phyloP scores from a whole-genome alignment of 2,329 filamentous ascomycete genomes.

The Anisogramma anomala region DNA sequence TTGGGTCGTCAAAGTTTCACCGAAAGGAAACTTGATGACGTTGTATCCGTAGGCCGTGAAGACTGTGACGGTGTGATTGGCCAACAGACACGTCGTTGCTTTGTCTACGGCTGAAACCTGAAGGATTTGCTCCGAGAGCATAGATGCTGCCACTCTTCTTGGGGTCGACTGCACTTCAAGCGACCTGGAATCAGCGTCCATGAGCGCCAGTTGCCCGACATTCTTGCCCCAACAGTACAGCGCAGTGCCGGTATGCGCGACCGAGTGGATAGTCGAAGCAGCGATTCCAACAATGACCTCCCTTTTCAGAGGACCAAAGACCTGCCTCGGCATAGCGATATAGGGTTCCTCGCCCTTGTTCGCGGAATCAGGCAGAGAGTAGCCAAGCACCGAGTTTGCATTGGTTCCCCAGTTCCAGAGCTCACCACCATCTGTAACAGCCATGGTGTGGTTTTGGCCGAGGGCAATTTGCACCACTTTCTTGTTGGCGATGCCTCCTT shows the following conservation, averaged over 20 bases:
- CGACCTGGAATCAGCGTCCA: constrained; percentile 89
- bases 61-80: constrained; percentile 81
- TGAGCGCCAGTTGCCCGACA: constrained; percentile 81
- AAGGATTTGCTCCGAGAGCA: constrained; percentile 61
- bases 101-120: constrained; percentile 82
- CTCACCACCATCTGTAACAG: constrained; percentile 74
- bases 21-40: constrained; percentile 70
- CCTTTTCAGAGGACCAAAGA: constrained; percentile 84
- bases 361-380: constrained; percentile 54
- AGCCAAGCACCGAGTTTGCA: constrained; percentile 74
- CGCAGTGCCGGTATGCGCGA: constrained; percentile 68
- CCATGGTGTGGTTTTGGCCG: constrained; percentile 84
- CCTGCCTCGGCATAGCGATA: constrained; percentile 69
- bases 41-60: constrained; percentile 95
- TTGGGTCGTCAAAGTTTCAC: constrained; percentile 54
- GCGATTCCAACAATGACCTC: constrained; percentile 72
- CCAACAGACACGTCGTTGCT: constrained; percentile 74
- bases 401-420: constrained; percentile 94
- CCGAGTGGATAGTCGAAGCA: constrained; percentile 83
- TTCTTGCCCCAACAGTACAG: constrained; percentile 95
- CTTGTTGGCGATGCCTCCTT: constrained; percentile 63
- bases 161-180: constrained; percentile 73
- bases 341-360: constrained; percentile 73
- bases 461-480: constrained; percentile 68
- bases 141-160: constrained; percentile 75